Conservation (phyloP, 1,139 yeast genomes). For the Debaryomyces sp. region DNA sequence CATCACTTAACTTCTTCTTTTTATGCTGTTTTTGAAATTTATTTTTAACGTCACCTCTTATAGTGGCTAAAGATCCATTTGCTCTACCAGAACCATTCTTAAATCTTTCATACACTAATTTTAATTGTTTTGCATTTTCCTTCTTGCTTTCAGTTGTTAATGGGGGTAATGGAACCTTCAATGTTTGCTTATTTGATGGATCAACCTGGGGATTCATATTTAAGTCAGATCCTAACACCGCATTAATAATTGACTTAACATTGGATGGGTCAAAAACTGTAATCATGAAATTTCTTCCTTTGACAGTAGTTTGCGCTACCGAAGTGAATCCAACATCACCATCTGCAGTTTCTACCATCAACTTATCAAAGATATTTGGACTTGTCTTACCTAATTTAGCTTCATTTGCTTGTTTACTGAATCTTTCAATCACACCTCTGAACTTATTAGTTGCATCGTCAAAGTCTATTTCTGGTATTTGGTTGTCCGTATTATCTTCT, state of each 20-base stretch:
- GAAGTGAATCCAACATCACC: slow-evolving; percentile 54
- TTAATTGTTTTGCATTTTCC: slow-evolving; percentile 59
- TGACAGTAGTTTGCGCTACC: slow-evolving; percentile 75
- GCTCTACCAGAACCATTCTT: slow-evolving; percentile 53
- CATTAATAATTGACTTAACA: slow-evolving; percentile 66
- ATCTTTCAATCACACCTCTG: slow-evolving; percentile 51
- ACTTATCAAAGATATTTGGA: slow-evolving; percentile 64
- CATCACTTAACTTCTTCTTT: slow-evolving; percentile 58
- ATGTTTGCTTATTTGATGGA: slow-evolving; percentile 67
- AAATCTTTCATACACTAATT: slow-evolving; percentile 64
- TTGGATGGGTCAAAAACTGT: slow-evolving; percentile 85
- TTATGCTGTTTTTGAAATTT: slow-evolving; percentile 50
- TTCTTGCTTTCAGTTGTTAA: slow-evolving; percentile 70
- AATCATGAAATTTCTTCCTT: slow-evolving; percentile 69
- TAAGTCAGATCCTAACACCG: slow-evolving; percentile 67
- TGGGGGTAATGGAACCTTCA: slow-evolving; percentile 77
- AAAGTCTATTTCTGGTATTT: slow-evolving; percentile 34
- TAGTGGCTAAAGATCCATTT: slow-evolving; percentile 50
- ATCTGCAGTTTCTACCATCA: slow-evolving; percentile 55
- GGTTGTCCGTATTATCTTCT: slow-evolving; percentile 15
- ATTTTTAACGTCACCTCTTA: slow-evolving; percentile 65
- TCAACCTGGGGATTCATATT: slow-evolving; percentile 82
- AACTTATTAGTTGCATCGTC: slow-evolving; percentile 49
- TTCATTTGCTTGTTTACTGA: slow-evolving; percentile 59
- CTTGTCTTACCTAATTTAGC: slow-evolving; percentile 69